Evolutionary conservation across 208 protist species (phyloP), one percentile per base, ranked within the genome.

Genomic region (Trypanosomatidae sp.): DNA sequence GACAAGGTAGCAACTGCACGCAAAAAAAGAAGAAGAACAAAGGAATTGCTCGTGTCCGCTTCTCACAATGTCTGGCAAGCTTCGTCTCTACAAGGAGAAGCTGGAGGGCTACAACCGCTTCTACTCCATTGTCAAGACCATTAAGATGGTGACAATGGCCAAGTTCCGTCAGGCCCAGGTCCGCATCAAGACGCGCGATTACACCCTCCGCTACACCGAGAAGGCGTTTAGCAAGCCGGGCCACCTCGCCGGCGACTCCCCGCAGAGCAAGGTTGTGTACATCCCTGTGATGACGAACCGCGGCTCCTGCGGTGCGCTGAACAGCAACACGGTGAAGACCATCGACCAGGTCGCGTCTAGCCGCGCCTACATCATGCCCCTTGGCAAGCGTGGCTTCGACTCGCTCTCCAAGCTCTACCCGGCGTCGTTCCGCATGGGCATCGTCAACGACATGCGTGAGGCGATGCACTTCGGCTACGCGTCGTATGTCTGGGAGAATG

Each of bases 91-190:
- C 84, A 97, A 95, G 80, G 90, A 95, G 69, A 97, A 97, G 77
- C 83, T 97, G 71, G 92, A 94, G 77, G 92, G 92, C 46, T 97
- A 97, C 81, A 97, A 97, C 74, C 81, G 82, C 69, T 97, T 95
- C 82, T 95, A 97, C 83, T 90, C 86, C 33, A 97, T 97, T 60
- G 91, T 97, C 44, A 97, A 94, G 84, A 97, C 92, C 19, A 97
- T 97, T 64, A 97, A 97, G 81, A 95, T 95, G 90, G 91, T 97
- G n/a, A 95, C 92, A 25, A 77, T 97, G 65, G 91, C 92, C 36
- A 97, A 97, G 76, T 97, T 89, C 78, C 89, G 91, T 33, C 79
- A 84, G 66, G 79, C 88, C 19, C 88, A 95, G 79, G 65, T 66
- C 39, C 88, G 91, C 60, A 86, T 90, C 39, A 93, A 92, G 74